Evolutionary conservation across 2,329 filamentous ascomycete species (phyloP).

Genomic region (Fusarium chlamydosporum): DNA sequence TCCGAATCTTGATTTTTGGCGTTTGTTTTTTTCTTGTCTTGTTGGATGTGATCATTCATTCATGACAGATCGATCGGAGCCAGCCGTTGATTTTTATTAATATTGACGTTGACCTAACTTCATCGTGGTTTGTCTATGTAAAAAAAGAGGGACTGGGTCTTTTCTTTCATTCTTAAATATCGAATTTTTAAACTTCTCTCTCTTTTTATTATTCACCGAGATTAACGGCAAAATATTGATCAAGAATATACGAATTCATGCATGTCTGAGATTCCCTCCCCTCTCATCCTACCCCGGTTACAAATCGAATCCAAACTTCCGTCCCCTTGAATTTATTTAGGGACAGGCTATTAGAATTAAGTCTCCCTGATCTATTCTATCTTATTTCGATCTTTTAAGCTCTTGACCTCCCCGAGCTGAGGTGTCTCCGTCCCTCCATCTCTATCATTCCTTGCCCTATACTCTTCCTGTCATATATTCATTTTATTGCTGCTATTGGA

Average conservation of each 20-base stretch:
- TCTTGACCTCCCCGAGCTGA: constrained; percentile 5
- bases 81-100: constrained; percentile 18
- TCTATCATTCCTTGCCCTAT: constrained; percentile 32
- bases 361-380: constrained; percentile 28
- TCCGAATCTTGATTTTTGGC: constrained; percentile 32
- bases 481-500: constrained; percentile 15
- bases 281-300: not conserved
- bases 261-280: not conserved
- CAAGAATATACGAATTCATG: constrained; percentile 7
- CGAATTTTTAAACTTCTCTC: not conserved
- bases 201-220: not conserved
- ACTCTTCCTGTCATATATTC: constrained; percentile 19
- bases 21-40: constrained; percentile 16
- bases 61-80: constrained; percentile 25
- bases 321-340: not conserved
- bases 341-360: constrained; percentile 4
- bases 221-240: not conserved
- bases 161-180: not conserved
- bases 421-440: not conserved
- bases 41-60: constrained; percentile 20
- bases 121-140: not conserved
- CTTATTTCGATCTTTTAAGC: constrained; percentile 22
- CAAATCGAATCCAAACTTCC: constrained; percentile 1
- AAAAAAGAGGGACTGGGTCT: no score
- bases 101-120: constrained; percentile 23